Base-by-base conservation (phyloP, 2,329 filamentous ascomycete species). In the Ramichloridium luteum region DNA sequence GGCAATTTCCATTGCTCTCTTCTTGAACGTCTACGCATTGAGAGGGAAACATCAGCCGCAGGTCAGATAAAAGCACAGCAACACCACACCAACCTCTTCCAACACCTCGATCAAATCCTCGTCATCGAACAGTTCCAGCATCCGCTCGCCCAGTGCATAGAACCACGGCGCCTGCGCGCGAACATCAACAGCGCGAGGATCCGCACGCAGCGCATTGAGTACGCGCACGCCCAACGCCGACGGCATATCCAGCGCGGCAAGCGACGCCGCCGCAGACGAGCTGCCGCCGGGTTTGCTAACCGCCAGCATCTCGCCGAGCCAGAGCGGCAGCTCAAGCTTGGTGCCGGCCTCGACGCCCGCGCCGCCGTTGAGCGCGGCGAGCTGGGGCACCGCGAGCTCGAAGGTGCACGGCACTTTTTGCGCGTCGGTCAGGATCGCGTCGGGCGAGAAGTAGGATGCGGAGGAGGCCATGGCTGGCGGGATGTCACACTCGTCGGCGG, bases 331-430 rank as follows among this genome's bases (percentile, higher is more conserved):
- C 39, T 80, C 72, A 28, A 96, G 68, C 26, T 77, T 75, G 1
- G 84, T 88, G 38, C 82, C 81, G 33, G 77, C 61, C 56, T 88
- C 90, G 48, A 96, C 77, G 48, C 71, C 68, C 43, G 67, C 67
- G 27, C 68, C 70, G 14, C 80, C 70, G 50, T 83, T 88, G 37
- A 98, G 70, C 55, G 93, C 84, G 45, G 86, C 86, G 27, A 96
- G 72, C 35, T 81, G 77, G 13, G 85, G 80, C 17, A 93, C 77
- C 37, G 88, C 80, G 50, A 94, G 72, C 52, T 93, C 81, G 60
- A 96, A 94, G 31, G 81, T 92, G 64, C 86, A 93, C 25, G 90
- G 88, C 17, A 94, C 74, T 80, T 94, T 96, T 77, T 86, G 83
- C 30, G 81, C 76, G 55, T 90, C 82, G 6, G 83, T 90, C 27